Base-by-base conservation (phyloP, 768 basidiomycete genomes). In the Tulasnella sp. region DNA sequence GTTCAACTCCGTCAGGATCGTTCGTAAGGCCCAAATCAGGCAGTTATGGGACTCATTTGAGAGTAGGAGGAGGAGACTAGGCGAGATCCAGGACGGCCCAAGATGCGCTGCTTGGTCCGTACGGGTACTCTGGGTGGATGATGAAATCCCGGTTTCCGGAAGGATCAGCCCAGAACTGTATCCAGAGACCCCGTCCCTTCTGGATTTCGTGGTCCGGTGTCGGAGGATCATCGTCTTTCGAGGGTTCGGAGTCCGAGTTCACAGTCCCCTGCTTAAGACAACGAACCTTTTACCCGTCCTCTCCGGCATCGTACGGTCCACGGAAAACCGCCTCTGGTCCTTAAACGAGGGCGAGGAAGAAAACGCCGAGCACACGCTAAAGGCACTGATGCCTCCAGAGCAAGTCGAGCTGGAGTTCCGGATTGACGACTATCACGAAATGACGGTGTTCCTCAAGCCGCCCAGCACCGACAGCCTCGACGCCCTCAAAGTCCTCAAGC, bases 61-160 rank as follows among this genome's bases (percentile, higher is more conserved):
- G 61, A 67, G 61, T 29, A 67, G 61, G 61, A 67, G 26, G 16
- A 67, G 29, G 29, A 67, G 29, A 29, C 32, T 67, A 0, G 29
- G 61, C 11, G 61, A 67, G 11, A 18, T 11, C 15, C 15, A 13
- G n/a, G 61, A 67, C 61, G 61, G 61, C 32, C 61, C 61, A 26
- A 29, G 61, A 67, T 67, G 61, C 61, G 61, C 61, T 67, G 61
- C 61, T 13, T 67, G 61, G 61, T 67, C 61, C 16, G 61, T 67
- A 11, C 61, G 61, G 29, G 26, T 67, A 11, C 16, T 67, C 61
- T 67, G 61, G 61, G 61, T 67, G 4, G 61, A 67, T 26, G 61
- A 67, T 11, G 61, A 67, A 18, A 35, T 67, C 61, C 61, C 61
- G 1, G 15, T 5, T 7, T 15, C 61, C 16, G 61, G 26, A 0